Evolutionary conservation across 306 rosid genomes (phyloP).

Genomic region (Glycine soja): DNA sequence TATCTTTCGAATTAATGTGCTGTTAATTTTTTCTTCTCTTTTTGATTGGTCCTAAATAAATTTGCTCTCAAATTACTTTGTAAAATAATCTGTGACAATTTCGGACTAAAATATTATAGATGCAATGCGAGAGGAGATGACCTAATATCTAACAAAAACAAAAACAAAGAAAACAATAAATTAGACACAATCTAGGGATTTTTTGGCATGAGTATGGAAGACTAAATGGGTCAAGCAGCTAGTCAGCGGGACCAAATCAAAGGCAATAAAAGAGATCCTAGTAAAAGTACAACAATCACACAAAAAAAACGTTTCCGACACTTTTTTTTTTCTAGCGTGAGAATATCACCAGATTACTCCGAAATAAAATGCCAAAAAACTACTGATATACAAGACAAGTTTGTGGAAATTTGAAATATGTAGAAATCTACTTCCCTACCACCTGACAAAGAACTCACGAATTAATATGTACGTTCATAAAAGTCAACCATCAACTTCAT

Average conservation of each 20-base stretch:
- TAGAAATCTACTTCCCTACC: no score
- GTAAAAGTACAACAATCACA: background rate
- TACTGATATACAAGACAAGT: background rate
- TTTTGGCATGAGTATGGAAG: background rate
- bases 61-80: constrained; percentile 3
- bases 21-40: no score
- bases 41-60: background rate
- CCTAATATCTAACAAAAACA: background rate
- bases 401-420: no score
- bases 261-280: constrained; percentile 2
- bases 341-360: background rate
- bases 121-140: constrained; percentile 25
- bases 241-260: constrained; percentile 17
- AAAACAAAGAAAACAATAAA: background rate
- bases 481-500: no score
- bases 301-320: background rate
- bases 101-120: constrained; percentile 12
- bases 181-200: background rate
- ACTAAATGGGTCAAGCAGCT: background rate
- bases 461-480: no score
- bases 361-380: constrained; percentile 6
- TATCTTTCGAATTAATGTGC: no score
- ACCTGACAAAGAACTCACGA: no score
- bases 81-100: background rate
- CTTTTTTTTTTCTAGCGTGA: background rate